Percentiles rank a stretch among this genome's conserved stretches.
These are phyloP conservation scores for Petunia hybrid DNA, from an alignment of 305 asterid species.

Conservation along the genomic window DNA sequence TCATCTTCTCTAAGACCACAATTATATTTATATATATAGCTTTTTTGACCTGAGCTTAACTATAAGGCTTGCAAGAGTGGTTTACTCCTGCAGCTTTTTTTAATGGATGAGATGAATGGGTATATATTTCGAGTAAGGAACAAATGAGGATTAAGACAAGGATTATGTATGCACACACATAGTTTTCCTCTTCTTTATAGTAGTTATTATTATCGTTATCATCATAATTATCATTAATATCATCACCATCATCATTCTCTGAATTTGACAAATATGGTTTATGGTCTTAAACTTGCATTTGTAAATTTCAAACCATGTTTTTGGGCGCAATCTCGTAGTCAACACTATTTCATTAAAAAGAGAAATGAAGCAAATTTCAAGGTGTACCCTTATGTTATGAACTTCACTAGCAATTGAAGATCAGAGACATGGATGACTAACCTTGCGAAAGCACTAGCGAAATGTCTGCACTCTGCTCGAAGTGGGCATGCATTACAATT, in stretches of 20 bases:
- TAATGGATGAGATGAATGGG: not conserved
- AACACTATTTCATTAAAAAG: constrained; percentile 1
- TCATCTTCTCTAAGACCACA: no score
- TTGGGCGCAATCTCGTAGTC: constrained; percentile 15
- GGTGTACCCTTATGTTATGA: constrained; percentile 25
- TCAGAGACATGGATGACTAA: constrained; percentile 39
- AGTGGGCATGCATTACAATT: constrained; percentile 97
- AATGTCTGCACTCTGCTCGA: constrained; percentile 95
- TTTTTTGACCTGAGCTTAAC: constrained; percentile 13
- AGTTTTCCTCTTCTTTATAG: not conserved
- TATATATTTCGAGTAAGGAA: not conserved
- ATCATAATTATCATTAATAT: not conserved
- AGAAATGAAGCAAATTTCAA: constrained; percentile 2
- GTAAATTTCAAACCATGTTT: not conserved
- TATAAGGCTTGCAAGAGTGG: not conserved
- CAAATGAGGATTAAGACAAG: not conserved
- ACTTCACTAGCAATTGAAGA: constrained; percentile 25
- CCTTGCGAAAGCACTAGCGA: constrained; percentile 98
- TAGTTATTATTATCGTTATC: not conserved
- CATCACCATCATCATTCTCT: not conserved
- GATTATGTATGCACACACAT: not conserved
- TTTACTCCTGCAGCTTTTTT: not conserved
- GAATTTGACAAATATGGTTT: constrained; percentile 17
- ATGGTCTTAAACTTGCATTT: not conserved
- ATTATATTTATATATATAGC: no score